A percentile compares a stretch with the other conserved stretches of the same genome.
Conservation (phyloP, 257 asterid genomes). For the Nicotiana tabacum region DNA sequence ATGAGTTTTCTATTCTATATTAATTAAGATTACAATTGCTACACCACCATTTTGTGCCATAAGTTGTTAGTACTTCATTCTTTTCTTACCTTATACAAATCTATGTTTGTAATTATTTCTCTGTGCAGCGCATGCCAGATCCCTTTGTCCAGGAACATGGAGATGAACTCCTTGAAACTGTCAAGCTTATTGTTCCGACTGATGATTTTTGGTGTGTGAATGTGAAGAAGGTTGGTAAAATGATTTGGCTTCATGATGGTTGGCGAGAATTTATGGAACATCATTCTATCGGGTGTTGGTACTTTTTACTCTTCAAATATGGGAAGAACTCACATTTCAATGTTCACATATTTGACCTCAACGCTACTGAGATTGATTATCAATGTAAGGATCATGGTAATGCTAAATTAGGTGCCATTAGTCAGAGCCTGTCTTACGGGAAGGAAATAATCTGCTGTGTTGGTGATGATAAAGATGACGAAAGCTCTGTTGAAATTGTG, state of each 20-base stretch:
- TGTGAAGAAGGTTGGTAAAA: background rate
- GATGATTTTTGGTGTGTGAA: slow-evolving; percentile 12
- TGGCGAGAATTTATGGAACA: slow-evolving; percentile 1
- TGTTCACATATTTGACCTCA: slow-evolving; percentile 6
- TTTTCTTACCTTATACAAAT: background rate
- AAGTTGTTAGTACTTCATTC: background rate
- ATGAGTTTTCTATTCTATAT: background rate
- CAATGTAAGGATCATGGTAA: background rate
- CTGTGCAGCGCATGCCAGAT: slow-evolving; percentile 18
- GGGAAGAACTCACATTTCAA: background rate
- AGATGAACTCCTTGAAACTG: background rate
- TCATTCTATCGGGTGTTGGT: background rate
- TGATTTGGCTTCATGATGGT: slow-evolving; percentile 9
- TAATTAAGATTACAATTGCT: background rate
- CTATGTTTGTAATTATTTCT: background rate
- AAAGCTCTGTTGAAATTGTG: background rate
- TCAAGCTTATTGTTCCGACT: background rate
- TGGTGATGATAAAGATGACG: background rate
- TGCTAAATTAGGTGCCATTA: background rate
- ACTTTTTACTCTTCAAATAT: slow-evolving; percentile 12
- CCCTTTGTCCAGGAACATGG: slow-evolving; percentile 3
- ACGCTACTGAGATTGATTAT: slow-evolving; percentile 2
- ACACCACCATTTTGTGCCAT: background rate
- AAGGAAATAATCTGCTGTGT: background rate
- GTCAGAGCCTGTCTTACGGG: background rate